Evolutionary conservation across 371 early-diverging fungal genomes (phyloP), one percentile per base, ranked within the genome.

Genomic region (Mucor piriformis): DNA sequence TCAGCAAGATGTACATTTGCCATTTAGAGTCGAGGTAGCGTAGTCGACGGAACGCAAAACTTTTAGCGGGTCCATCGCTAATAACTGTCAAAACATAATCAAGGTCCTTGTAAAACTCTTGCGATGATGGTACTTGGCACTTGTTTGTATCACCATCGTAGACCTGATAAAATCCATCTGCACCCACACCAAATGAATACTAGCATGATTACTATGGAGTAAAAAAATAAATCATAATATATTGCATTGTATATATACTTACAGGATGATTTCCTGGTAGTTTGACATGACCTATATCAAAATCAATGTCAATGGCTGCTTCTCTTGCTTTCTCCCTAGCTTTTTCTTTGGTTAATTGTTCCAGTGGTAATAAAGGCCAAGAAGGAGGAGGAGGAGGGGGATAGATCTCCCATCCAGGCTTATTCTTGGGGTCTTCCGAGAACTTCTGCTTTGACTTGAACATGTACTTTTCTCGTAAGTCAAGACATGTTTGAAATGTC

Each of bases 21-120:
- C 96, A 99, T 67, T 94, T 94, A 63, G 87, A 85, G 69, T 99
- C 98, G 34, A 99, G 78, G 73, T 96, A 96, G 33, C 94, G 87
- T 46, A 99, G 76, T 37, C 99, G 82, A 43, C 95, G 85, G 70
- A 89, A 99, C 0, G 97, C 95, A 81, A 95, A 96, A 46, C 91
- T 89, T 74, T 98, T 99, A 50, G 94, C 85, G 2, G 99, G 99
- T 0, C 99, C 98, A 69, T 99, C 95, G 47, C 77, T 77, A 32
- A 96, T 92, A 1, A 89, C 76, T 18, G 78, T 80, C n/a, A 94
- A 74, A 42, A 99, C 83, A 64, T 73, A 93, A 38, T 98, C 95
- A 42, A 93, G 74, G 54, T 99, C 98, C 59, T 76, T 69, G 70
- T 85, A 98, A 72, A 93, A 98, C 50, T 98, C 95, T 63, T 85